Percentiles rank a stretch among this genome's conserved stretches.
Conservation (phyloP, 306 rosid species). For the Corylus americana region DNA sequence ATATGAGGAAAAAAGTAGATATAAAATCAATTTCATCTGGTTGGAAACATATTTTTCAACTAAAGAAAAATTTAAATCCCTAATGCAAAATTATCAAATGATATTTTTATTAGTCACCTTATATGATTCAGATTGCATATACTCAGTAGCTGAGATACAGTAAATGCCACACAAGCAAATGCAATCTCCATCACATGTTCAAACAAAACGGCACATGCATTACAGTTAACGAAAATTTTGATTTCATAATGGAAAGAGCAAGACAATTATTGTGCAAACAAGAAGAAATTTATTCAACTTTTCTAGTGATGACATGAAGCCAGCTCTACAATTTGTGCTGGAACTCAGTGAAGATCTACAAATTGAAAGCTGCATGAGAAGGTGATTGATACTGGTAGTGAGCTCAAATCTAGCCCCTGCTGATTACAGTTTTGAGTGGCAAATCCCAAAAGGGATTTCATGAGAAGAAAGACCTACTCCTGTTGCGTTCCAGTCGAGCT, state of each 20-base stretch:
- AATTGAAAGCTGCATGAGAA: background rate
- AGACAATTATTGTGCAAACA: background rate
- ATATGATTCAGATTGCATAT: background rate
- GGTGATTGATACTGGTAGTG: background rate
- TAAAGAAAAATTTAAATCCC: too few relatives aligned
- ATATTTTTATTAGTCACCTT: background rate
- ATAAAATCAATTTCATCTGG: too few relatives aligned
- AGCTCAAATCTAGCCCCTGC: background rate
- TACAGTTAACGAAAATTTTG: background rate
- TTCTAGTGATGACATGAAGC: background rate
- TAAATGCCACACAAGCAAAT: background rate
- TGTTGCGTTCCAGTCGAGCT: conserved; percentile 89
- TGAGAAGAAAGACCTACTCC: conserved; percentile 72
- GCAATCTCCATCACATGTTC: background rate
- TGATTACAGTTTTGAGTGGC: background rate
- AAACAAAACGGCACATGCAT: background rate
- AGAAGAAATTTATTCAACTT: background rate
- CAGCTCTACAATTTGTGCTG: background rate
- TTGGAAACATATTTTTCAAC: too few relatives aligned
- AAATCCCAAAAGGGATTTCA: conserved; percentile 40
- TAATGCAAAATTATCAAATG: background rate
- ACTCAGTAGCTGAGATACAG: background rate
- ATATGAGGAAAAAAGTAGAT: too few relatives aligned
- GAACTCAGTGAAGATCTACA: conserved; percentile 1
- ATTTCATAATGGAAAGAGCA: background rate